A percentile compares a stretch with the other conserved stretches of the same genome.
Conservation (phyloP, 495 filamentous ascomycete species). For the Trichoderma virens region DNA sequence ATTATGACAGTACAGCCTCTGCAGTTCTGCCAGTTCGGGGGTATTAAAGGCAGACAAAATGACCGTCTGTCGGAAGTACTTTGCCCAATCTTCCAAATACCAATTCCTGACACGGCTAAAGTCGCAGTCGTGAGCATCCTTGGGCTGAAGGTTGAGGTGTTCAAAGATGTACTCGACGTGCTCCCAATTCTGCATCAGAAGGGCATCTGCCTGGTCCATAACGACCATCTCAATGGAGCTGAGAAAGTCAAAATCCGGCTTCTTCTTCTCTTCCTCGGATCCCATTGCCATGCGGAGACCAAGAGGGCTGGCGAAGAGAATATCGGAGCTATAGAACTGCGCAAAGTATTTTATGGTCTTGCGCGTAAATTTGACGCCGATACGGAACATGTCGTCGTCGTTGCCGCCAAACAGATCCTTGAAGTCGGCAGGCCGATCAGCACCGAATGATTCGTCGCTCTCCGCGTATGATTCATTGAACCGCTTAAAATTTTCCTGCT, state of each 20-base stretch:
- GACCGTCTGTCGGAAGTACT: constrained; percentile 74
- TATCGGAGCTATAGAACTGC: constrained; percentile 92
- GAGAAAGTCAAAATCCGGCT: constrained; percentile 83
- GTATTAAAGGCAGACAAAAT: constrained; percentile 75
- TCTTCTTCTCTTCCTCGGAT: constrained; percentile 59
- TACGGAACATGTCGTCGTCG: constrained; percentile 91
- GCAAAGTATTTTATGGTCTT: constrained; percentile 93
- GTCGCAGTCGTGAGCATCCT: constrained; percentile 86
- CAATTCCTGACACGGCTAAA: constrained; percentile 83
- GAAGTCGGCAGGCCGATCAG: constrained; percentile 79
- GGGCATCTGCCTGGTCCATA: constrained; percentile 84
- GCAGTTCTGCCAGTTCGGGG: constrained; percentile 77
- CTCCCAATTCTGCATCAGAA: constrained; percentile 98
- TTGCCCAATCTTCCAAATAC: constrained; percentile 83
- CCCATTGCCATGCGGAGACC: constrained; percentile 87
- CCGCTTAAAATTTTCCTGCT: constrained; percentile 91
- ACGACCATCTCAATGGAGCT: constrained; percentile 86
- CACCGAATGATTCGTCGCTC: constrained; percentile 55
- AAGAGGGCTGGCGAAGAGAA: constrained; percentile 83
- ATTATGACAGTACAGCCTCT: constrained; percentile 70
- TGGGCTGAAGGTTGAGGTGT: constrained; percentile 85
- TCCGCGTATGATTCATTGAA: constrained; percentile 73
- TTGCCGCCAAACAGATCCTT: constrained; percentile 85
- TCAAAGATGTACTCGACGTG: constrained; percentile 85
- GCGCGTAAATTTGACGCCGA: constrained; percentile 90